Conservation (phyloP, 805 yeast genomes). For the Metschnikowia corniflorae region DNA sequence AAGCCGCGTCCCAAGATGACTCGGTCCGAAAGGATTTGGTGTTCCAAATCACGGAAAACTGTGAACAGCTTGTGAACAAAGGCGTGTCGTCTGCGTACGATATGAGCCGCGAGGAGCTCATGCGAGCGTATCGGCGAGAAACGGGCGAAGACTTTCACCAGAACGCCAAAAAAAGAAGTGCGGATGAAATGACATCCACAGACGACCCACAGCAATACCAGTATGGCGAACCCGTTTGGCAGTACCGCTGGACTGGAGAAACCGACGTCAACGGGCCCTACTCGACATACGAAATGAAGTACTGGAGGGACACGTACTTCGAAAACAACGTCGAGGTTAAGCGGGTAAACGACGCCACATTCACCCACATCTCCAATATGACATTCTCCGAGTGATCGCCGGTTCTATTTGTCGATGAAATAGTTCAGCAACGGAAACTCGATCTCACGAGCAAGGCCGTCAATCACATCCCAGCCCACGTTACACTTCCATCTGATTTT, state of each 20-base stretch:
- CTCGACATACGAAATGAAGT: constrained; percentile 51
- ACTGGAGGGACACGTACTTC: constrained; percentile 52
- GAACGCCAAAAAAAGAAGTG: constrained; percentile 21
- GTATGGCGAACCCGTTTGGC: constrained; percentile 42
- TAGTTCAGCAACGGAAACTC: constrained; percentile 65
- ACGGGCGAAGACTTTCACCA: constrained; percentile 37
- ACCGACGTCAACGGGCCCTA: constrained; percentile 45
- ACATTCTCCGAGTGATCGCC: constrained; percentile 18
- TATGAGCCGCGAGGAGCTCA: constrained; percentile 48
- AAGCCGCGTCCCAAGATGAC: too few species aligned
- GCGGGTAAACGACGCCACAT: constrained; percentile 23
- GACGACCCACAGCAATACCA: constrained; percentile 11
- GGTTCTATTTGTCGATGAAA: constrained; percentile 33
- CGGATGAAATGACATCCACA: constrained; percentile 17
- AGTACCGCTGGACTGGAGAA: constrained; percentile 44
- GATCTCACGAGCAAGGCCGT: constrained; percentile 58
- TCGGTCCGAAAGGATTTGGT: constrained; percentile 21
- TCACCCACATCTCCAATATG: constrained; percentile 23
- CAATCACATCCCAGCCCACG: constrained; percentile 62
- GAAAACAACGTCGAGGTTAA: constrained; percentile 43
- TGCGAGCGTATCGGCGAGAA: constrained; percentile 39
- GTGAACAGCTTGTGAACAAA: constrained; percentile 44
- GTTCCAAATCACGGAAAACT: constrained; percentile 43
- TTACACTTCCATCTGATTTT: constrained; percentile 77
- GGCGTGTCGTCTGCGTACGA: constrained; percentile 49